Evolutionary conservation across 768 basidiomycete genomes (phyloP), one percentile per base, ranked within the genome.

Genomic region (Postia placenta): DNA sequence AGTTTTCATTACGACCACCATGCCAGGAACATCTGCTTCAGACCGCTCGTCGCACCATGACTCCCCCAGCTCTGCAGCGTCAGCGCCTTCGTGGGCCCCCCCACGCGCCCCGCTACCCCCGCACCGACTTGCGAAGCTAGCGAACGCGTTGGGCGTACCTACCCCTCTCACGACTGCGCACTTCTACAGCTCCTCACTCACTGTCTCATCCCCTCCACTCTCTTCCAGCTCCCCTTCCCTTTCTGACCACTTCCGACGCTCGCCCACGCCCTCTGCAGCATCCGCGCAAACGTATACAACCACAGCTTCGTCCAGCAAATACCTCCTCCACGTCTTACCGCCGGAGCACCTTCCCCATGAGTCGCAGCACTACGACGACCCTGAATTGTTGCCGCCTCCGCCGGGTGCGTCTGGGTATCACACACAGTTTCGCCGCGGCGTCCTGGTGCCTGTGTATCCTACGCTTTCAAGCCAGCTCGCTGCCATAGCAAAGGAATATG

Each of bases 401-500:
- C 59, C 75, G 2, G 69, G 68, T 42, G 80, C 85, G 1, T 83
- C 85, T 5, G 85, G 85, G n/a, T 87, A 88, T 57, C 85, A 89
- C 54, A 73, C 78, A 15, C 84, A 87, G 43, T 89, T 90, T 60
- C 79, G 79, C 12, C 79, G 94, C 23, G 94, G 94, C 6, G 83
- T 81, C n/a, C 74, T 98, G 11, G 79, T 97, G 3, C 86, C 93
- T 0, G 74, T 98, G 0, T 81, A 93, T 61, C 74, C 92, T 4
- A 90, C 85, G 0, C 69, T 98, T 1, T 84, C 90, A 36, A 77
- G 83, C 0, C 94, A 96, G 63, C 69, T 96, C 9, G 73, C 74
- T 19, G 87, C 91, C 5, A 96, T 98, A 45, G 92, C 94, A 12
- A 85, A 84, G 66, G 94, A 97, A 67, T 98, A 93, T 60, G 88